Percentiles rank a stretch among this genome's conserved stretches.
phyloP scores from a whole-genome alignment of 176 grass and related monocot species.

The Oropetium thomaeum region DNA sequence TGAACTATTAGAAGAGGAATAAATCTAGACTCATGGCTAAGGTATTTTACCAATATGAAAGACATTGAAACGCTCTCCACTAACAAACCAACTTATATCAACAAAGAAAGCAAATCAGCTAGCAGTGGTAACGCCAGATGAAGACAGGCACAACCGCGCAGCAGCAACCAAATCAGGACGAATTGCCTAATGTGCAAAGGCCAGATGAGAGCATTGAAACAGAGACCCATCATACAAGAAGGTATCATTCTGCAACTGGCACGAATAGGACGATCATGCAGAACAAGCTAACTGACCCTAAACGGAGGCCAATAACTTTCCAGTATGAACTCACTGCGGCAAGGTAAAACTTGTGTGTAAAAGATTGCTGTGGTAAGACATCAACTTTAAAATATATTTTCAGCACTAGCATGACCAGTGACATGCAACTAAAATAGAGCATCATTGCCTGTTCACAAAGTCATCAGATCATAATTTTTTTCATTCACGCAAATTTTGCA shows the following conservation, averaged over 20 bases:
- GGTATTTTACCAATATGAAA: no score
- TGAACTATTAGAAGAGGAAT: no score
- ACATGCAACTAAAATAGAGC: neutral
- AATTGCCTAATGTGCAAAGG: no score
- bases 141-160: no score
- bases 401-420: neutral
- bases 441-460: neutral
- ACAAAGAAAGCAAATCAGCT: no score
- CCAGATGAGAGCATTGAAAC: constrained; percentile 87
- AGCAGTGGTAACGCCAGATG: no score
- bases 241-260: constrained; percentile 44
- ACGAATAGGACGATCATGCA: constrained; percentile 88
- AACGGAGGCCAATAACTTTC: constrained; percentile 50
- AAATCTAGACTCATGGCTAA: no score
- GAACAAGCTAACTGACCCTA: constrained; percentile 72
- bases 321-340: constrained; percentile 66
- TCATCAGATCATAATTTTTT: neutral
- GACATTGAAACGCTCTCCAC: no score
- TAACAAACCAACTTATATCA: no score
- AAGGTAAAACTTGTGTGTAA: constrained; percentile 16
- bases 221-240: constrained; percentile 50
- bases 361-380: neutral
- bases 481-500: neutral
- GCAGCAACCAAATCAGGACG: no score
- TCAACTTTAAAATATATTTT: neutral